phyloP scores from a whole-genome alignment of 805 yeast species.

The Pichia occidentalis region DNA sequence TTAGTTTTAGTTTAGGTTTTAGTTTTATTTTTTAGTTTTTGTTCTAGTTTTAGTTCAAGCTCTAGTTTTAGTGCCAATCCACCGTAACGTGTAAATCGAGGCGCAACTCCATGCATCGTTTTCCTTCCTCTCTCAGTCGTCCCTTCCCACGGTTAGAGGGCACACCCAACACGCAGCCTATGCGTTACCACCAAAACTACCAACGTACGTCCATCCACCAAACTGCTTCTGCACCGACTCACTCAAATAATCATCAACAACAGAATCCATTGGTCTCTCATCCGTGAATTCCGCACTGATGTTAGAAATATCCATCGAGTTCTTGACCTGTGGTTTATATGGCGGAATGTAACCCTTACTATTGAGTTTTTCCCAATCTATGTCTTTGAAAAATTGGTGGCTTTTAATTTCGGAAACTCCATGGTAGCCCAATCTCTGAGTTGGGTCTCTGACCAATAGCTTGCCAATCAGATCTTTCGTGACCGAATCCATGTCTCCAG shows the following conservation, averaged over 20 bases:
- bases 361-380: slow-evolving; percentile 81
- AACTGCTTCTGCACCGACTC: slow-evolving; percentile 96
- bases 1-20: too few species aligned
- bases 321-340: slow-evolving; percentile 83
- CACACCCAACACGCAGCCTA: too few species aligned
- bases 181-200: slow-evolving; percentile 31
- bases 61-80: too few species aligned
- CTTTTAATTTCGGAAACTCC: slow-evolving; percentile 81
- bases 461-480: slow-evolving; percentile 75
- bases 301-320: slow-evolving; percentile 84
- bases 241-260: slow-evolving; percentile 84
- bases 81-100: not conserved
- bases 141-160: too few species aligned
- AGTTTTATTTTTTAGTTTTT: too few species aligned
- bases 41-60: too few species aligned
- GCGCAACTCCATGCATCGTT: too few species aligned
- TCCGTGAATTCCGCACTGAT: slow-evolving; percentile 88
- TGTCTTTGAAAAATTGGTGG: slow-evolving; percentile 81
- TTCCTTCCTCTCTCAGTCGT: too few species aligned
- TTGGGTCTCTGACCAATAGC: slow-evolving; percentile 79
- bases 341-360: slow-evolving; percentile 92
- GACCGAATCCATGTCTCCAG: slow-evolving; percentile 77
- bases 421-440: slow-evolving; percentile 62
- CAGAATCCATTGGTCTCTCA: slow-evolving; percentile 92
- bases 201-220: slow-evolving; percentile 98